These are phyloP conservation scores for Malbranchea zuffiana DNA, from an alignment of 2,329 filamentous ascomycete genomes.

Conservation along the genomic window DNA sequence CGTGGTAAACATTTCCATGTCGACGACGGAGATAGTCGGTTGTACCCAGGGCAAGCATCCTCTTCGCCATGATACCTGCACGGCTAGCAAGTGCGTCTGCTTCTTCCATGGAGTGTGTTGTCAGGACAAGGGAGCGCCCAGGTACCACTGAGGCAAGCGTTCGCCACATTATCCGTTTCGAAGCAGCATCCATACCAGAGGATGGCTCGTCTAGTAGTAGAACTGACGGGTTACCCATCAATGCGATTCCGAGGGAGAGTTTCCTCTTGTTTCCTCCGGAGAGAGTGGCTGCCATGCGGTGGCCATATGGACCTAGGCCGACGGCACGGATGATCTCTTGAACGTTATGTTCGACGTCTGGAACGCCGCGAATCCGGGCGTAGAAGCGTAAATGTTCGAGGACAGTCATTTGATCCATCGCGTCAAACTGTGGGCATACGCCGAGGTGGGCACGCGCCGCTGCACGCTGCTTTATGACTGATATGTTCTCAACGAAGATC, in stretches of 20 bases:
- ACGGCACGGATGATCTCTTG: conserved; percentile 68
- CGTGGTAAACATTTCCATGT: conserved; percentile 68
- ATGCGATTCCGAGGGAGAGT: conserved; percentile 72
- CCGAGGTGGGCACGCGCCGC: conserved; percentile 66
- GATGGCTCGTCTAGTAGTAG: conserved; percentile 82
- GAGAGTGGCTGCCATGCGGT: conserved; percentile 65
- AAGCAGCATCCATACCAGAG: conserved; percentile 78
- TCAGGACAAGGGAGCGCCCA: conserved; percentile 74
- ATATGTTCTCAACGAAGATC: conserved; percentile 66
- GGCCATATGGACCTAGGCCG: conserved; percentile 58
- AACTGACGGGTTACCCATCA: conserved; percentile 85
- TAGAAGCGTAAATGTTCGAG: conserved; percentile 81
- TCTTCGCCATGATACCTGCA: conserved; percentile 72
- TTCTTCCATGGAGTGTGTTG: conserved; percentile 93
- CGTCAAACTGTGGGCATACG: conserved; percentile 84
- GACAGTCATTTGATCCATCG: conserved; percentile 84
- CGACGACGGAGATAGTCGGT: conserved; percentile 59
- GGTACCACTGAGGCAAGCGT: conserved; percentile 63
- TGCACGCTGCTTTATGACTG: conserved; percentile 60
- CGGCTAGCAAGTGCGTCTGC: conserved; percentile 76
- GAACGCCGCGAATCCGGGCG: conserved; percentile 68
- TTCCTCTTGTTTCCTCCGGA: conserved; percentile 94
- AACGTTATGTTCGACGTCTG: conserved; percentile 66
- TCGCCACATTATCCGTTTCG: conserved; percentile 88
- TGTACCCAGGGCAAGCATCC: conserved; percentile 76